Evolutionary conservation across 1,284 basidiomycete genomes (phyloP).

Genomic region (Volvariella surrecta): DNA sequence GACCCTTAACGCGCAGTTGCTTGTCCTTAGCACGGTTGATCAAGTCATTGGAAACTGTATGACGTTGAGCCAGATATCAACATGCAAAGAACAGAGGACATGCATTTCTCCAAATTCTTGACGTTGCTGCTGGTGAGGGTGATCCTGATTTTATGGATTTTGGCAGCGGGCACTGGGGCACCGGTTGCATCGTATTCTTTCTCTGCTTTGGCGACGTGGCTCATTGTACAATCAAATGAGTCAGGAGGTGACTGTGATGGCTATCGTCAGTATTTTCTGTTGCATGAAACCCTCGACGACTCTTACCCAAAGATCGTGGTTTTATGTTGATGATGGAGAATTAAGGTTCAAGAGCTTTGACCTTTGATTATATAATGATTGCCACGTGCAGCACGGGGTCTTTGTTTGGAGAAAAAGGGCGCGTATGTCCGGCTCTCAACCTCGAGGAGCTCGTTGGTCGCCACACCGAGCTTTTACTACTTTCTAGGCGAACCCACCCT

Average conservation of each 20-base stretch:
- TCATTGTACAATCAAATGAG: constrained; percentile 75
- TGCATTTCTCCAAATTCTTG: constrained; percentile 98
- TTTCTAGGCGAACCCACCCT: constrained; percentile 5
- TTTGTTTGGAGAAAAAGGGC: constrained; percentile 10
- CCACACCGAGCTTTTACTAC: constrained; percentile 19
- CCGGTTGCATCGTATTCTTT: constrained; percentile 96
- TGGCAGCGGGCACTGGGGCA: constrained; percentile 76
- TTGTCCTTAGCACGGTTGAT: constrained; percentile 99
- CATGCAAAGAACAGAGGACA: constrained; percentile 10
- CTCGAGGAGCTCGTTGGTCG: constrained; percentile 23
- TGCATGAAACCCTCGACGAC: neutral
- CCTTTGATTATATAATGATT: constrained; percentile 17
- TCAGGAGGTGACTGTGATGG: constrained; percentile 62
- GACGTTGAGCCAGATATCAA: neutral
- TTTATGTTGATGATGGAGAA: constrained; percentile 27
- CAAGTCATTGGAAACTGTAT: constrained; percentile 86
- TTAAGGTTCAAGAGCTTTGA: constrained; percentile 25
- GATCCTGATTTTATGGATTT: constrained; percentile 99
- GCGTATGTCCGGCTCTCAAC: neutral
- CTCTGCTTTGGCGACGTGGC: constrained; percentile 99
- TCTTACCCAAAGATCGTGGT: constrained; percentile 33
- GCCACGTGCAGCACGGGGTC: constrained; percentile 22
- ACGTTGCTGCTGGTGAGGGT: constrained; percentile 98
- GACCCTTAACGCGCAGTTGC: constrained; percentile 98
- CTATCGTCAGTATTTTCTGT: neutral